Evolutionary conservation across 768 basidiomycete species (phyloP).

Genomic region (Amanita exitialis): DNA sequence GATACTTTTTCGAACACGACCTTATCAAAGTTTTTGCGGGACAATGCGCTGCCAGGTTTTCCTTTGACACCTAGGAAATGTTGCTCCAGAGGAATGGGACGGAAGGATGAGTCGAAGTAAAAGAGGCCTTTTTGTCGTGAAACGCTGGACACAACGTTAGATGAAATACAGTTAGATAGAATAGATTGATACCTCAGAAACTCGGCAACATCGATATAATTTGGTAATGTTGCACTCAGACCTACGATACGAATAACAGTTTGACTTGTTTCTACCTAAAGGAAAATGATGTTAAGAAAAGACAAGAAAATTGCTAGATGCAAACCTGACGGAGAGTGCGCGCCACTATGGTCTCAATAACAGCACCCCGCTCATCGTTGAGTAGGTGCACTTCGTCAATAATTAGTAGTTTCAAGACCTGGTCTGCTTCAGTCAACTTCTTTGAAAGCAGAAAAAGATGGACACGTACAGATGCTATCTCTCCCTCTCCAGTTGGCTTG

Average conservation of each 20-base stretch:
- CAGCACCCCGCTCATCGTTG: conserved; percentile 96
- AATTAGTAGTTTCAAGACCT: conserved; percentile 91
- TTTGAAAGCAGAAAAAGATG: background rate
- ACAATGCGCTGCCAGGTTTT: conserved; percentile 62
- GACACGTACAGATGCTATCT: conserved; percentile 73
- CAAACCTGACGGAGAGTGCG: conserved; percentile 80
- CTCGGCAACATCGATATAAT: conserved; percentile 93
- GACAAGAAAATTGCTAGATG: background rate
- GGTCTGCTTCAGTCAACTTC: background rate
- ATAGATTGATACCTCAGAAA: conserved; percentile 62
- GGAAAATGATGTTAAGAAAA: background rate
- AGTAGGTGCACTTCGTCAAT: conserved; percentile 97
- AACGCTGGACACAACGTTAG: conserved; percentile 41
- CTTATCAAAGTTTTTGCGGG: conserved; percentile 79
- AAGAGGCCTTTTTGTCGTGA: conserved; percentile 82
- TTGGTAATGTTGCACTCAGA: conserved; percentile 91
- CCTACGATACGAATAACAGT: conserved; percentile 95
- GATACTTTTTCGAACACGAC: conserved; percentile 89
- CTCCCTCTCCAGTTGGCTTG: conserved; percentile 94
- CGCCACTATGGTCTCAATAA: conserved; percentile 97
- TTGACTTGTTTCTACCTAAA: conserved; percentile 90
- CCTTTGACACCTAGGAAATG: conserved; percentile 93
- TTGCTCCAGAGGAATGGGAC: conserved; percentile 94
- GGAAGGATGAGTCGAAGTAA: conserved; percentile 96
- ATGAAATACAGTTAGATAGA: background rate